Percentiles rank a stretch among this genome's conserved stretches.
These are phyloP conservation scores for Candida maris DNA, from an alignment of 805 yeast species.

Conservation along the genomic window DNA sequence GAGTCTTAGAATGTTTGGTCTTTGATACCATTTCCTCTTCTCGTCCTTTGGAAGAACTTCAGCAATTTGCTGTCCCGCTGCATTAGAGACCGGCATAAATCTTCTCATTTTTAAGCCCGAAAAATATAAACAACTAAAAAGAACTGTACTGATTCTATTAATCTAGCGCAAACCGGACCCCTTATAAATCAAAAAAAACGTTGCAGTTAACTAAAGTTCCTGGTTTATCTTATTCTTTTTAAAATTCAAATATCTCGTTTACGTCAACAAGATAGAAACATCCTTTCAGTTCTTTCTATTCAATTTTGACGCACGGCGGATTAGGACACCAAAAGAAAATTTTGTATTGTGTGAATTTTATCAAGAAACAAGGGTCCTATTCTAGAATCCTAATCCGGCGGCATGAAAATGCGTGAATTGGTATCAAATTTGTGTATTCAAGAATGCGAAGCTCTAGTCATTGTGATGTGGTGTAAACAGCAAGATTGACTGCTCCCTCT, in stretches of 20 bases:
- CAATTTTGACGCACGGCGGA: background rate
- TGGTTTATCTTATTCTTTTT: background rate
- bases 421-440: no score
- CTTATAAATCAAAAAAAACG: slow-evolving; percentile 33
- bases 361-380: no score
- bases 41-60: slow-evolving; percentile 13
- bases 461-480: no score
- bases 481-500: no score
- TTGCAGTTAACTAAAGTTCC: no score
- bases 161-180: background rate
- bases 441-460: no score
- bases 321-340: background rate
- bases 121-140: background rate
- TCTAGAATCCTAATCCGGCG: background rate
- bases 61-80: slow-evolving; percentile 17
- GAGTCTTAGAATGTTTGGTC: slow-evolving; percentile 15
- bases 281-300: no score
- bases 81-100: slow-evolving; percentile 2
- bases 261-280: background rate
- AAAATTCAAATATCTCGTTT: background rate
- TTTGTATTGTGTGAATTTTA: no score
- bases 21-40: slow-evolving; percentile 17
- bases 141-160: background rate
- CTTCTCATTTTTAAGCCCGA: background rate
- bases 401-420: background rate